Evolutionary conservation across 2,329 filamentous ascomycete genomes (phyloP), one percentile per base, ranked within the genome.

Genomic region (Annulohypoxylon truncatum): DNA sequence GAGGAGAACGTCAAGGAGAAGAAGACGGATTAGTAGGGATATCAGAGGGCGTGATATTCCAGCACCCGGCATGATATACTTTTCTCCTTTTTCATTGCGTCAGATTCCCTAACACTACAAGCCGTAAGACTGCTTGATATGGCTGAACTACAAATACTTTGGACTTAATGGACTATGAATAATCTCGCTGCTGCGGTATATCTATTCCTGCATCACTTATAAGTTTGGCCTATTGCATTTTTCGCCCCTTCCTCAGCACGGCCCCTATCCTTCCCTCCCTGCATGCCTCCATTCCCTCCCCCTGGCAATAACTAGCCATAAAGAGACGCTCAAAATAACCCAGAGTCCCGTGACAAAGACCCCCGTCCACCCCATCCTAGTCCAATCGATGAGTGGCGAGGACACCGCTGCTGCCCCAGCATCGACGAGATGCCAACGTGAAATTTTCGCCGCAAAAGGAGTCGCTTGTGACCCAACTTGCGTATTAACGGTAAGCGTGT

Each of bases 251-350:
- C 24, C 3, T 31, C 15, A 10, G 18, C 24, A 9, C 2, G 29
- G 26, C n/a, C 9, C 22, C 12, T 28, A 10, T 58, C 35, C 10
- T 26, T 28, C 9, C 40, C 6, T 28, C 10, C 67, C 31, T 28
- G 59, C 54, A 42, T 67, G 38, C 22, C 74, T 71, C 74, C 74
- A 76, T 22, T 47, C 48, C 4, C 64, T 44, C 3, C 75, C 74
- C 3, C 57, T 62, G n/a, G 67, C 63, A 57, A 75, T 64, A 7
- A 76, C 68, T 10, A 73, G 56, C 74, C 75, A 76, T 3, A 76
- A 63, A 1, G 71, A 31, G 0, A 71, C 72, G 29, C 70, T 75
- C 13, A 73, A 70, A 1, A 33, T 40, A 10, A 72, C 2, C 71
- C 70, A 75, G 6, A 71, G 29, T 2, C 67, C 70, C 2, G 70